Evolutionary conservation across 108 stramenopile species (phyloP), one percentile per base, ranked within the genome.

Genomic region (Nannochloropsis oceanica): DNA sequence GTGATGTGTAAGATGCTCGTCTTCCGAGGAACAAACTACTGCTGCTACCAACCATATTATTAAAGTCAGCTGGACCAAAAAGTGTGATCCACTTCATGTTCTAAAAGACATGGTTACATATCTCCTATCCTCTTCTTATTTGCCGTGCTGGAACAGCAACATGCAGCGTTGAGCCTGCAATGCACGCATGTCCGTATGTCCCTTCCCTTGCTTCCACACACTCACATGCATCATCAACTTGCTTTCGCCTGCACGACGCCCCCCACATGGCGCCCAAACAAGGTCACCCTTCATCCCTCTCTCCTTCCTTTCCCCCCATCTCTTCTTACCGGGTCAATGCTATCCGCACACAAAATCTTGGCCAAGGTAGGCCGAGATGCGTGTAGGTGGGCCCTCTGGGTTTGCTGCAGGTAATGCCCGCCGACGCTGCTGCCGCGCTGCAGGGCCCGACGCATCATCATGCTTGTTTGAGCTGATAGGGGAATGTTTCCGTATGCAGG

Each of bases 291-390:
- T 14, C 25, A 26, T 79, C 42, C 20, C 42, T 20, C 79, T 14
- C 13, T 46, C n/a, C 13, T 25, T 9, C n/a, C 59, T 18, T 0
- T 9, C n/a, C n/a, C 2, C 2, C 59, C 80, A 24, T 81, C 8
- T 12, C 13, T 0, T 27, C 85, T 81, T 44, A 89, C 88, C 79
- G 89, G 89, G 81, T 89, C 89, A n/a, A 89, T 89, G 86, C 86
- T 86, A 43, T 89, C 89, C n/a, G 81, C 79, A 86, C 89, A 89
- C 27, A 89, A 81, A 43, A 89, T 86, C 46, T 73, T 73, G 22
- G 59, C 59, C 59, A 73, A n/a, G 18, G 59, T 10, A n/a, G 59
- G 59, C 18, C 59, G 59, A n/a, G 59, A 73, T n/a, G 59, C 59
- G 59, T 73, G 59, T 7, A 73, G 59, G n/a, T n/a, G 22, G 22